A percentile compares a stretch with the other conserved stretches of the same genome.
Conservation (phyloP, 2,329 filamentous ascomycete species). For the Diaporthe helianthi region DNA sequence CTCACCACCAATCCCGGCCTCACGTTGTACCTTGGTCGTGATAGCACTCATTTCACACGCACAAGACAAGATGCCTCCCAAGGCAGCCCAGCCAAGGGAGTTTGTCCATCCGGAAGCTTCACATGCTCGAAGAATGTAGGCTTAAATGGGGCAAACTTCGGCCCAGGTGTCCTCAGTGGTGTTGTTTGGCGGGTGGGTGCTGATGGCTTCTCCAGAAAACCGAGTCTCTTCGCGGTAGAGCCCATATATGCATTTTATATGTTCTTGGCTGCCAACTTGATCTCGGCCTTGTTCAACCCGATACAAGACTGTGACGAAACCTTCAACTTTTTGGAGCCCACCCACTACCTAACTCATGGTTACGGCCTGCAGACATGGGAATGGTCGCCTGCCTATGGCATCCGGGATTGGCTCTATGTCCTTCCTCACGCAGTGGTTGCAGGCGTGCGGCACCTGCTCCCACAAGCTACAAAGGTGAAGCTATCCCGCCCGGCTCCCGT, state of each 20-base stretch:
- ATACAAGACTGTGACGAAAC: conserved; percentile 99
- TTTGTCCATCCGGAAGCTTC: conserved; percentile 57
- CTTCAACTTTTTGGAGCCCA: conserved; percentile 99
- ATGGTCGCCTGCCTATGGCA: conserved; percentile 93
- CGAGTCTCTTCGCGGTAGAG: conserved; percentile 68
- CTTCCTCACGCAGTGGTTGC: conserved; percentile 77
- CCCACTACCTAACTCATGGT: conserved; percentile 91
- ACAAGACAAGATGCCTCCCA: conserved; percentile 49
- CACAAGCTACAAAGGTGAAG: conserved; percentile 64
- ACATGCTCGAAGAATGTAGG: conserved; percentile 61
- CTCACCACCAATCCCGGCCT: background rate
- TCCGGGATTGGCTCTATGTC: conserved; percentile 94
- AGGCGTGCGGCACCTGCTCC: conserved; percentile 69
- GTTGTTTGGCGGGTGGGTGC: background rate
- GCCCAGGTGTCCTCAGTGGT: background rate
- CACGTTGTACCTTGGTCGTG: background rate
- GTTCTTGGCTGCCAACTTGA: conserved; percentile 74
- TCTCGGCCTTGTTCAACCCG: conserved; percentile 83
- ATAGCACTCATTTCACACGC: background rate
- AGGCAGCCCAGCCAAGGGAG: conserved; percentile 42
- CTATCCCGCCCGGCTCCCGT: background rate
- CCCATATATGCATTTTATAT: conserved; percentile 81
- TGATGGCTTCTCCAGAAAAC: conserved; percentile 45
- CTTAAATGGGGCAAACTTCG: background rate
- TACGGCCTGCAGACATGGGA: conserved; percentile 98